Conservation (phyloP, 345 rosid species). For the Salix dunnii region DNA sequence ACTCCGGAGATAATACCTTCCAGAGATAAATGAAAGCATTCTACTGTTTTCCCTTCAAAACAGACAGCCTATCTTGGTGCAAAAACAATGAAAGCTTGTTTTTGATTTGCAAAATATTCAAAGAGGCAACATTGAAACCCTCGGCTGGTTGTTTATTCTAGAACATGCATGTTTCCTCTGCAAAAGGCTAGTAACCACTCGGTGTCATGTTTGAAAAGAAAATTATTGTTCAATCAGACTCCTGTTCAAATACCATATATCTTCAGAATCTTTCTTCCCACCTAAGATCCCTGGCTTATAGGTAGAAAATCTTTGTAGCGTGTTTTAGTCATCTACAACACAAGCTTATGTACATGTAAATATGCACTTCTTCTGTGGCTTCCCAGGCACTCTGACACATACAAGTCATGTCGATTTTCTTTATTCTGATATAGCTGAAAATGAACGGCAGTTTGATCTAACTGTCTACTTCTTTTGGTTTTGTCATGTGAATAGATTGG, state of each 20-base stretch:
- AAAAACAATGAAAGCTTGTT: neutral
- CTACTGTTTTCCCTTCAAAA: neutral
- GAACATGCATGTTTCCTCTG: neutral
- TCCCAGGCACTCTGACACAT: neutral
- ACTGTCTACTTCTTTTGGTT: constrained; percentile 13
- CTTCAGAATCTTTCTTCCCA: neutral
- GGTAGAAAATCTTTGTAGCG: neutral
- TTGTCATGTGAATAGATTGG: constrained; percentile 38
- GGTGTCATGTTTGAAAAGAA: neutral
- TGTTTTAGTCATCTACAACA: neutral
- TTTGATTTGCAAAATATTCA: neutral
- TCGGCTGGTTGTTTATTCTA: neutral
- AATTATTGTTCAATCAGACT: neutral
- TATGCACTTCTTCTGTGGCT: neutral
- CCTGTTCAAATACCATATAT: neutral
- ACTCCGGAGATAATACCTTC: neutral
- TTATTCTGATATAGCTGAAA: neutral
- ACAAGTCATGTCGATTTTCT: neutral
- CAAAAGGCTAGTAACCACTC: neutral
- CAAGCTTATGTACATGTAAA: neutral
- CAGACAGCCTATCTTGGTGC: neutral
- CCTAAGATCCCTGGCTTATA: neutral
- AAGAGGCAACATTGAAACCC: neutral
- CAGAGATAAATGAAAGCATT: neutral
- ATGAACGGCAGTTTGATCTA: neutral